A percentile compares a stretch with the other conserved stretches of the same genome.
phyloP scores from a whole-genome alignment of 768 basidiomycete species.

The Phanerodontia chrysosporium region DNA sequence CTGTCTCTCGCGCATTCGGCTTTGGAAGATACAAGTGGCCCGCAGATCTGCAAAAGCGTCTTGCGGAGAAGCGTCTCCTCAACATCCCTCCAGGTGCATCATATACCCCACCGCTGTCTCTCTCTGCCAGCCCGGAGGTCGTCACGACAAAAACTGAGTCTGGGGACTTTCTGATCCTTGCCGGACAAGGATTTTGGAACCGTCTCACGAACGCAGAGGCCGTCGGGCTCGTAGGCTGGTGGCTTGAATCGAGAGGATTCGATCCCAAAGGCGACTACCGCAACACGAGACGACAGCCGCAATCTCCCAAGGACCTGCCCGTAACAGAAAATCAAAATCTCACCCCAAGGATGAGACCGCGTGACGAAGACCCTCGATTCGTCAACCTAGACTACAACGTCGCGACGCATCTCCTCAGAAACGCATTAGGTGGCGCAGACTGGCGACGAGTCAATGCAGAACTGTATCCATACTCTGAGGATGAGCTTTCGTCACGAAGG shows the following conservation, averaged over 20 bases:
- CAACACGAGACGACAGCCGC: slow-evolving; percentile 5
- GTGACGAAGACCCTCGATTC: slow-evolving; percentile 28
- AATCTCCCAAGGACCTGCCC: background rate
- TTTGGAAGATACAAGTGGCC: slow-evolving; percentile 42
- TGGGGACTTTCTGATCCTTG: slow-evolving; percentile 52
- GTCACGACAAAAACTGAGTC: slow-evolving; percentile 34
- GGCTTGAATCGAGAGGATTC: slow-evolving; percentile 23
- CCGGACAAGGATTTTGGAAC: slow-evolving; percentile 50
- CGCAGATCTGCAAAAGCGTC: slow-evolving; percentile 32
- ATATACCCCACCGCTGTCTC: slow-evolving; percentile 48
- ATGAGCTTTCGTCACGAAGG: slow-evolving; percentile 31
- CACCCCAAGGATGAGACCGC: slow-evolving; percentile 24
- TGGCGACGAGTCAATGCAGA: background rate
- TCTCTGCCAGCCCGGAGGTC: slow-evolving; percentile 49
- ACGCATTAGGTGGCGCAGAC: slow-evolving; percentile 51
- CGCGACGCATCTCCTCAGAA: slow-evolving; percentile 47
- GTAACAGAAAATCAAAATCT: background rate
- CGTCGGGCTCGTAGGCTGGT: slow-evolving; percentile 47
- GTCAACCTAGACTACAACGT: slow-evolving; percentile 39
- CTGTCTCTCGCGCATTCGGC: slow-evolving; percentile 39
- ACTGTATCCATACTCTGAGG: slow-evolving; percentile 30
- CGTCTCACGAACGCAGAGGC: slow-evolving; percentile 49
- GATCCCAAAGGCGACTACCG: background rate
- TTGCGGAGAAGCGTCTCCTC: slow-evolving; percentile 34
- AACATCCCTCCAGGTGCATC: slow-evolving; percentile 26